These are phyloP conservation scores for Salvia sclarea DNA, from an alignment of 305 asterid genomes.

Conservation along the genomic window DNA sequence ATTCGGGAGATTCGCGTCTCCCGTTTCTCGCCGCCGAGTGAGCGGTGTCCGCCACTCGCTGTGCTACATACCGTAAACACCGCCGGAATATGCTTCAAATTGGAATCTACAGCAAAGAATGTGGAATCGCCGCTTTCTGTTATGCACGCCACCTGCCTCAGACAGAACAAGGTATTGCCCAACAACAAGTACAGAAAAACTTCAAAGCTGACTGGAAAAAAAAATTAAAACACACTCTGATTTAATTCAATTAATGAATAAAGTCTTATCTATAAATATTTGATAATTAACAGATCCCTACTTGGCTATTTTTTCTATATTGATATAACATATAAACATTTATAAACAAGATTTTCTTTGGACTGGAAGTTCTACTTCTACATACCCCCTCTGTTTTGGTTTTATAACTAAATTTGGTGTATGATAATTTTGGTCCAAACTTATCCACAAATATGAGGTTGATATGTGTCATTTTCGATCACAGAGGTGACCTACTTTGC, in stretches of 20 bases:
- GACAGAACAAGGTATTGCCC: constrained; percentile 88
- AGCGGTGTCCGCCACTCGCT: constrained; percentile 94
- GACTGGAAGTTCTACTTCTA: neutral
- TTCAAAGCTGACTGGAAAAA: constrained; percentile 30
- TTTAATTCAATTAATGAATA: constrained; percentile 25
- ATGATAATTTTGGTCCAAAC: neutral
- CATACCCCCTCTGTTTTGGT: neutral
- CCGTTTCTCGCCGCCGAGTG: constrained; percentile 80
- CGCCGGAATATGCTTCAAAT: constrained; percentile 68
- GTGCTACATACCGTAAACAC: constrained; percentile 74
- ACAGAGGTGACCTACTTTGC: neutral
- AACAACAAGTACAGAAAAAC: constrained; percentile 32
- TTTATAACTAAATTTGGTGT: neutral
- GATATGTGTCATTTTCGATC: neutral
- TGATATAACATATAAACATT: neutral
- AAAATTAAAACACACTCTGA: constrained; percentile 10
- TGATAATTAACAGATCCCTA: constrained; percentile 22
- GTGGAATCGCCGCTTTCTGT: constrained; percentile 68
- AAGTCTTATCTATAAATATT: constrained; percentile 13
- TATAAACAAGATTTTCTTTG: neutral
- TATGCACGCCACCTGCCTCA: constrained; percentile 93
- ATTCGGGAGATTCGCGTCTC: constrained; percentile 68
- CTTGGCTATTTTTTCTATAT: constrained; percentile 15
- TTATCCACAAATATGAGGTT: neutral
- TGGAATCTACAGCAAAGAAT: constrained; percentile 64